Evolutionary conservation across 306 rosid genomes (phyloP), one percentile per base, ranked within the genome.

Genomic region (Echinosophora koreensis): DNA sequence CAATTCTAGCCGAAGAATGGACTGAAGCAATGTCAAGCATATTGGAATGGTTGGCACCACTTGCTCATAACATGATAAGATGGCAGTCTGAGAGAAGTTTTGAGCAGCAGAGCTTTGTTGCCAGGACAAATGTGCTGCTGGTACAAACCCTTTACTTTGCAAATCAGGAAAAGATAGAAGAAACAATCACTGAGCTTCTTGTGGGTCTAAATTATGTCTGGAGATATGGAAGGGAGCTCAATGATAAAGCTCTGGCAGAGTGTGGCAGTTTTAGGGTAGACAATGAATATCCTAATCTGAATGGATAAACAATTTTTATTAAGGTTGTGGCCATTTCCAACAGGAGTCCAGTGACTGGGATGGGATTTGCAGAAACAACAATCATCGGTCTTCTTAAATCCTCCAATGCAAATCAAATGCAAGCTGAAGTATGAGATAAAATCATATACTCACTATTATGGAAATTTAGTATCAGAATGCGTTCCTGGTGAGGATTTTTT

Each of bases 21-120:
- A 91, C 69, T 6, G 89, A 85, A 42, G 99, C 99, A 22, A 88
- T 96, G 86, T 14, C 94, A 1, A 85, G 87, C 73, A 91, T 93
- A 80, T 86, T 96, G 78, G 98, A 93, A 81, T 96, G 99, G 99
- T 72, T 93, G 83, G 97, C 96, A 28, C 98, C 98, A 22, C 96
- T 96, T 61, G 98, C 99, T 77, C 99, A 96, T 66, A 93, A 91
- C 86, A 96, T 89, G 91, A 90, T 92, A 56, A 87, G 98, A 85
- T 96, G 99, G 99, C 99, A 96, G 71, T 91, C 98, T 1, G 98
- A 96, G 84, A 89, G 99, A 66, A 93, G 98, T 77, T 93, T 83
- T 71, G 99, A 96, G 88, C 99, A 96, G 86, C 98, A 89, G 76
- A 91, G 84, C 84, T 80, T 87, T 77, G 89, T 88, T 80, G 89